Percentiles rank a stretch among this genome's conserved stretches.
Evolutionary conservation across 768 basidiomycete genomes (phyloP).

Genomic region (Termitomyces sp.): DNA sequence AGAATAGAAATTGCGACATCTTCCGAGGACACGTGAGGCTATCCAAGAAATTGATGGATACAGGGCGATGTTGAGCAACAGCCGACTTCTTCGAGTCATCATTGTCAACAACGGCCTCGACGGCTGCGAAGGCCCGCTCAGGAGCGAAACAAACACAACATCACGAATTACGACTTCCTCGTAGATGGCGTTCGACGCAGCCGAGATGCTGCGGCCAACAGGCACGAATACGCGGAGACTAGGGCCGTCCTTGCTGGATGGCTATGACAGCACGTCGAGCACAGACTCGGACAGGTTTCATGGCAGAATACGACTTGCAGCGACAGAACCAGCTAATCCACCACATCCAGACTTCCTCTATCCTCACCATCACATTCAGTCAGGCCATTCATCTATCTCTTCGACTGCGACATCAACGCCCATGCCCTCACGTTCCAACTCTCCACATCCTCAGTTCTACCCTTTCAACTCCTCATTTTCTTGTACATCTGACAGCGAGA

Average conservation of each 20-base stretch:
- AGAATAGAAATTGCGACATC: conserved; percentile 1
- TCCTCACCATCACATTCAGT: conserved; percentile 28
- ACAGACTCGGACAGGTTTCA: conserved; percentile 35
- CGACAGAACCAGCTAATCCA: conserved; percentile 14
- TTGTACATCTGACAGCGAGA: conserved; percentile 57
- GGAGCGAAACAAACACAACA: conserved; percentile 6
- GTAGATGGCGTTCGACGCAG: conserved; percentile 17
- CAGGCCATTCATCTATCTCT: conserved; percentile 31
- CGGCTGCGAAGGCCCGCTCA: conserved; percentile 11
- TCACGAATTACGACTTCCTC: background rate
- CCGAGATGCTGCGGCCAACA: conserved; percentile 17
- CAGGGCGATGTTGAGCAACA: background rate
- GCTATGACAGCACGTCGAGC: conserved; percentile 40
- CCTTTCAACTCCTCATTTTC: conserved; percentile 43
- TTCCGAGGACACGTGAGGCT: conserved; percentile 13
- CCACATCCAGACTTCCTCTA: conserved; percentile 25
- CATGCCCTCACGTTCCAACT: conserved; percentile 55
- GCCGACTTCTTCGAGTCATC: background rate
- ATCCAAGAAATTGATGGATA: conserved; percentile 7
- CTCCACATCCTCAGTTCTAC: conserved; percentile 53
- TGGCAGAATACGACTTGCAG: conserved; percentile 8
- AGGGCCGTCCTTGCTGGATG: conserved; percentile 20
- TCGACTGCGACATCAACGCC: conserved; percentile 45
- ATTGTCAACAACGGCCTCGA: conserved; percentile 10
- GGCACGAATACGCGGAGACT: conserved; percentile 16